A percentile compares a stretch with the other conserved stretches of the same genome.
These are phyloP conservation scores for Forsythia viridissima DNA, from an alignment of 257 asterid species.

Conservation along the genomic window DNA sequence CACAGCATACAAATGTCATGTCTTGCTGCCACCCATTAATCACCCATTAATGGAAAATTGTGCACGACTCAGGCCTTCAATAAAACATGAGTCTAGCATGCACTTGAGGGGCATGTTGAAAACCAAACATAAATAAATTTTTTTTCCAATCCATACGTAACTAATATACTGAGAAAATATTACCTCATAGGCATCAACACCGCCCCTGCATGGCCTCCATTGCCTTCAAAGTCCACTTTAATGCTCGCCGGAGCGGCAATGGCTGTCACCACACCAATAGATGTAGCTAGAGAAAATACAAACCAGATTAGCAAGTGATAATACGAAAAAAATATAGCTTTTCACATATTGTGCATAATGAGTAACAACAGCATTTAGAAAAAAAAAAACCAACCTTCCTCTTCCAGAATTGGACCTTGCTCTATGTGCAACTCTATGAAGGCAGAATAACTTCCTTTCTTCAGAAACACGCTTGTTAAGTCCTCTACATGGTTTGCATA, in stretches of 20 bases:
- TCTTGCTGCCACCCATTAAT: no score
- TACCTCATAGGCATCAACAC: conserved; percentile 86
- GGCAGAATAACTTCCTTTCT: conserved; percentile 75
- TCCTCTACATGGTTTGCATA: conserved; percentile 43
- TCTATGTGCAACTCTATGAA: conserved; percentile 90
- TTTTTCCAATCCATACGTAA: not conserved
- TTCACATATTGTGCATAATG: not conserved
- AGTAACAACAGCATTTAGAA: not conserved
- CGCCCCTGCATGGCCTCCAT: conserved; percentile 99
- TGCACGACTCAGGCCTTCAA: no score
- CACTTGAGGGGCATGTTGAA: no score
- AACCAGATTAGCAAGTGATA: conserved; percentile 3
- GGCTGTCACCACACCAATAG: conserved; percentile 90
- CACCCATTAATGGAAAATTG: no score
- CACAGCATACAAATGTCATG: no score
- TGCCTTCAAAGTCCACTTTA: conserved; percentile 88
- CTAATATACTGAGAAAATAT: not conserved
- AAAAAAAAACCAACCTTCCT: conserved; percentile 59
- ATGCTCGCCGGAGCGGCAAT: conserved; percentile 99
- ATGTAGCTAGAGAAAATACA: conserved; percentile 37
- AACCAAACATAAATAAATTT: no score
- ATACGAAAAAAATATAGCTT: not conserved
- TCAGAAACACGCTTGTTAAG: conserved; percentile 60
- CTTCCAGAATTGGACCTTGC: conserved; percentile 97
- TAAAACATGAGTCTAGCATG: no score